Percentiles rank a stretch among this genome's conserved stretches.
These are phyloP conservation scores for Boletales sp. DNA, from an alignment of 768 basidiomycete genomes.

Conservation along the genomic window DNA sequence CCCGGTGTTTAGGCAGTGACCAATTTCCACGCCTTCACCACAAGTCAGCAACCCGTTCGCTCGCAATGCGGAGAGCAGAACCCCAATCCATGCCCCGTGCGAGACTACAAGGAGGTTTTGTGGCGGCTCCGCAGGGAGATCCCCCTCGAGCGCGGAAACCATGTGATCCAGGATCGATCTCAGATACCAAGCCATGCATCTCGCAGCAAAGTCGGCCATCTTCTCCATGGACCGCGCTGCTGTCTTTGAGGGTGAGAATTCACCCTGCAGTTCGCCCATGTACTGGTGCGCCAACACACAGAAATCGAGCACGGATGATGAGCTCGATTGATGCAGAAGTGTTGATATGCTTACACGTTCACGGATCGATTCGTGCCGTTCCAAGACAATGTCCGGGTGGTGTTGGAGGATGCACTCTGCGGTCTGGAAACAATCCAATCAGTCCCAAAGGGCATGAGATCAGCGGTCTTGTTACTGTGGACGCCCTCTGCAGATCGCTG, in stretches of 20 bases:
- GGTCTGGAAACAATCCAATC: slow-evolving; percentile 42
- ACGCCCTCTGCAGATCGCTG: slow-evolving; percentile 71
- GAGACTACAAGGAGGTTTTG: slow-evolving; percentile 53
- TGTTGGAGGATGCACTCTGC: slow-evolving; percentile 56
- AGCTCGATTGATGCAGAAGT: not conserved
- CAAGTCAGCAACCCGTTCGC: slow-evolving; percentile 36
- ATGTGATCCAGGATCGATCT: slow-evolving; percentile 36
- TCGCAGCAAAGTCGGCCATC: slow-evolving; percentile 38
- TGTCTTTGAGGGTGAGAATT: slow-evolving; percentile 13
- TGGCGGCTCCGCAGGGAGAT: slow-evolving; percentile 28
- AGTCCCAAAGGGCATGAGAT: not conserved
- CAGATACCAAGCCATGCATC: slow-evolving; percentile 65
- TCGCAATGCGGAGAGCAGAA: slow-evolving; percentile 48
- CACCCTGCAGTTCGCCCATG: slow-evolving; percentile 62
- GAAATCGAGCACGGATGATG: not conserved
- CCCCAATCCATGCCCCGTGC: slow-evolving; percentile 63
- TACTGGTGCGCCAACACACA: slow-evolving; percentile 34
- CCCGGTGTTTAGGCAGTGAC: slow-evolving; percentile 24
- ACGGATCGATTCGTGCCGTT: slow-evolving; percentile 46
- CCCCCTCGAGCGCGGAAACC: slow-evolving; percentile 12
- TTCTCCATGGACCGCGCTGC: slow-evolving; percentile 24
- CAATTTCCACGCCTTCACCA: slow-evolving; percentile 28
- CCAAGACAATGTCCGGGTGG: slow-evolving; percentile 46
- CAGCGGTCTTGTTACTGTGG: slow-evolving; percentile 44
- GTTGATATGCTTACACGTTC: slow-evolving; percentile 52